A percentile compares a stretch with the other conserved stretches of the same genome.
Evolutionary conservation across 2,329 filamentous ascomycete species (phyloP).

Genomic region (Pseudogymnoascus sp.): DNA sequence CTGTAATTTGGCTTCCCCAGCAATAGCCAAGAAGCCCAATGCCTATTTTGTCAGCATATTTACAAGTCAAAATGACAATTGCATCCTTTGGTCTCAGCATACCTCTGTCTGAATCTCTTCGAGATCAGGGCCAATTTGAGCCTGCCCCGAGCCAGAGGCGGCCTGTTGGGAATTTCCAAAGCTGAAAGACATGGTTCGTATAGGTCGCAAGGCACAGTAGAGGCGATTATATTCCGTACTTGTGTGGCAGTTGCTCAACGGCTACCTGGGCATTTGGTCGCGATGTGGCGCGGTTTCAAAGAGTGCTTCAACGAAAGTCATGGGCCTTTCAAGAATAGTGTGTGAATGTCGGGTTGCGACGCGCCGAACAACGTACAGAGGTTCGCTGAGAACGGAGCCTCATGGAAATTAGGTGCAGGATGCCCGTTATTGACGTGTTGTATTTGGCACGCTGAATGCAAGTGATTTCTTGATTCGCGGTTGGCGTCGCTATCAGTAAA

Average conservation of each 20-base stretch:
- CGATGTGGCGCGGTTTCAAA: background rate
- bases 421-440: background rate
- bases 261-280: background rate
- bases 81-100: constrained; percentile 23
- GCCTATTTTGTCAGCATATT: constrained; percentile 11
- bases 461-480: constrained; percentile 1
- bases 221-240: background rate
- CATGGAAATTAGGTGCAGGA: background rate
- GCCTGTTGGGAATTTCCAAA: constrained; percentile 44
- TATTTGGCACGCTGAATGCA: constrained; percentile 6
- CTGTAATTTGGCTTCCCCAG: constrained; percentile 74
- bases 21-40: constrained; percentile 72
- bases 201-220: background rate
- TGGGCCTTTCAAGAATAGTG: background rate
- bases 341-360: background rate
- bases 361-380: constrained; percentile 3
- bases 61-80: constrained; percentile 1
- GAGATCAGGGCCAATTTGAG: constrained; percentile 57
- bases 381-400: background rate
- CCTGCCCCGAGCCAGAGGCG: constrained; percentile 31
- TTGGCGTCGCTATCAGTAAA: background rate
- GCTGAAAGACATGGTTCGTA: constrained; percentile 53
- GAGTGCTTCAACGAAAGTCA: background rate
- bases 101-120: constrained; percentile 78
- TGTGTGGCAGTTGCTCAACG: background rate